Evolutionary conservation across 108 stramenopile species (phyloP), one percentile per base, ranked within the genome.

Genomic region (Pseudonitzschia delicatissima): DNA sequence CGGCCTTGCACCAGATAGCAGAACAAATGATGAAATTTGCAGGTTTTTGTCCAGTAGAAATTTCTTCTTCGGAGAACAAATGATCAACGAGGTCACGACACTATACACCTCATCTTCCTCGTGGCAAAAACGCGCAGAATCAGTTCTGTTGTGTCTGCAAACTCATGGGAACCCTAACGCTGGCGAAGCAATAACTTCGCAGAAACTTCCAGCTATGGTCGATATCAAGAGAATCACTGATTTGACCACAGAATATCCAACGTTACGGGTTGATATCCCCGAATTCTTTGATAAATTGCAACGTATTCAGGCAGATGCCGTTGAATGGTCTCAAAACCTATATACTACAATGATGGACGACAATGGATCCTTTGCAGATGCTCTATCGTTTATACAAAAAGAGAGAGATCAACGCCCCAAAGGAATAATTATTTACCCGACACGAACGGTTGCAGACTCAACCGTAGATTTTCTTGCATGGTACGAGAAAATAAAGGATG

Each of bases 381-480:
- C 31, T n/a, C 47, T 71, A 3, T 5, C 33, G 1, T 31, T 66
- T 1, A 35, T 80, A 34, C n/a, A 27, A 23, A 36, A 9, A 40
- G 64, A 55, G 27, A 34, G 73, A 28, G 55, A 71, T 27, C 45
- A 42, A 4, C 72, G 86, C 20, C 91, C 87, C 17, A 77, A 68
- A 68, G 91, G 91, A 8, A 73, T 92, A 20, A 77, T 85, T 33
- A 63, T 87, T 33, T 55, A 88, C 28, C 91, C 87, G 39, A 69
- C 79, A 5, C 55, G 69, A 23, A 73, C 77, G 13, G 64, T 71
- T 12, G 51, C 82, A 34, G 77, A 85, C 66, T 35, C 77, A 26
- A 71, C 79, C 58, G 28, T 80, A 17, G 73, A 81, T 27, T 53
- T 86, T 17, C 79, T 87, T 40, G 50, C 29, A 15, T 92, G 91